These are phyloP conservation scores for Eragrostis curvula DNA, from an alignment of 176 grass and related monocot genomes.

Conservation along the genomic window DNA sequence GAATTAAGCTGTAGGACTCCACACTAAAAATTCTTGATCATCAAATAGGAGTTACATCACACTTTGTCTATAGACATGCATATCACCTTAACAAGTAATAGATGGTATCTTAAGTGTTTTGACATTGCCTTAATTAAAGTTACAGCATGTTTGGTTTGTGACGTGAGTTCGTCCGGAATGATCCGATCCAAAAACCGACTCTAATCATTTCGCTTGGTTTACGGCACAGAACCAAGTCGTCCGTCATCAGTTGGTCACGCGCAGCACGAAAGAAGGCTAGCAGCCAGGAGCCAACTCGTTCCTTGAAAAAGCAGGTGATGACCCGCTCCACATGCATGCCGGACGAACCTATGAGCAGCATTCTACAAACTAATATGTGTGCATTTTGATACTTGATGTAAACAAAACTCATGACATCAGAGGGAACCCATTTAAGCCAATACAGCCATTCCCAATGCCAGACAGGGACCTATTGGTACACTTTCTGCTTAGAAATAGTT, in stretches of 20 bases:
- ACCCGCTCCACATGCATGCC: no score
- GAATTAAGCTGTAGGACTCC: background rate
- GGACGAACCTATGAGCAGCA: background rate
- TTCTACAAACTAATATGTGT: background rate
- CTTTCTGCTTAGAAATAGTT: slow-evolving; percentile 14
- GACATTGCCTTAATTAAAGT: background rate
- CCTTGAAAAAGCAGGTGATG: no score
- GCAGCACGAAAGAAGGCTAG: no score
- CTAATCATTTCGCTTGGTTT: no score
- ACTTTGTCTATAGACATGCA: background rate
- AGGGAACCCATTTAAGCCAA: background rate
- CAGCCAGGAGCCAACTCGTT: no score
- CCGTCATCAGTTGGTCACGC: no score
- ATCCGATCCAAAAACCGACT: no score
- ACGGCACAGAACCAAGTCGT: no score
- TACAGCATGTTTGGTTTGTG: no score
- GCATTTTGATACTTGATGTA: background rate
- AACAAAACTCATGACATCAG: background rate
- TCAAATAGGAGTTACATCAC: background rate
- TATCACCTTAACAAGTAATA: background rate
- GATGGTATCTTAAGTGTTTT: background rate
- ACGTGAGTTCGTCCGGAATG: no score
- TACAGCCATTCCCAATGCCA: background rate
- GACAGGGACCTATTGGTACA: background rate
- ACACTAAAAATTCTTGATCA: no score